Base-by-base conservation (phyloP, 192 early-diverging fungal genomes). In the Phlyctochytrium bullatum region DNA sequence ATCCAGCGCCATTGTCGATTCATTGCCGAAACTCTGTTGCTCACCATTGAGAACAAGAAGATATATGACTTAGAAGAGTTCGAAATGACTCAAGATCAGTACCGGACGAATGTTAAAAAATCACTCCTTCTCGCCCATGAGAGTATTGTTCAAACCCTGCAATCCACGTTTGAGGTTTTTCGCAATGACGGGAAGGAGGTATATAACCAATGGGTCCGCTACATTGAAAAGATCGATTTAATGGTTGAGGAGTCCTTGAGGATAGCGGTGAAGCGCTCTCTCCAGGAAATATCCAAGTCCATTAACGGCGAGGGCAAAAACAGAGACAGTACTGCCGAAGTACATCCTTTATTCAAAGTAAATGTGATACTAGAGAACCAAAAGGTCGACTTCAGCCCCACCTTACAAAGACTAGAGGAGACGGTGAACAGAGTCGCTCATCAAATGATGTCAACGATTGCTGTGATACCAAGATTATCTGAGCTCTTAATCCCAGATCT, bases 241-340 rank as follows among this genome's bases (percentile, higher is more conserved):
- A 66, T 65, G 52, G 80, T 88, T 1, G 86, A 88, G 59, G 82
- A 88, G 24, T 76, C 86, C 16, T 40, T 86, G 52, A 52, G 86
- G 23, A 54, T 52, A 1, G 59, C 86, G 16, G 85, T 88, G 6
- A 82, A 81, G 54, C 47, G 80, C 17, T 83, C 81, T 14, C 64
- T 88, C 34, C 81, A 76, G 24, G 86, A 88, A 63, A 77, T 88
- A 25, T 63, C 77, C 24, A 86, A 87, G 65, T 77, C 86, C 10
- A 84, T 88, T 35, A 88, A 88, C 64, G 86, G 86, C n/a, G 86
- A 88, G 47, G 77, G 78, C 10, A 87, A 87, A 61, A 83, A 73
- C 36, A 65, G 79, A 34, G 81, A 84, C 58, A 80, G 75, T 0
- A 62, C 62, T 12, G 73, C 65, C 32, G 86, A 88, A 69, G 76